Base-by-base conservation (phyloP, 208 protist genomes). In the Leishmania braziliensis region DNA sequence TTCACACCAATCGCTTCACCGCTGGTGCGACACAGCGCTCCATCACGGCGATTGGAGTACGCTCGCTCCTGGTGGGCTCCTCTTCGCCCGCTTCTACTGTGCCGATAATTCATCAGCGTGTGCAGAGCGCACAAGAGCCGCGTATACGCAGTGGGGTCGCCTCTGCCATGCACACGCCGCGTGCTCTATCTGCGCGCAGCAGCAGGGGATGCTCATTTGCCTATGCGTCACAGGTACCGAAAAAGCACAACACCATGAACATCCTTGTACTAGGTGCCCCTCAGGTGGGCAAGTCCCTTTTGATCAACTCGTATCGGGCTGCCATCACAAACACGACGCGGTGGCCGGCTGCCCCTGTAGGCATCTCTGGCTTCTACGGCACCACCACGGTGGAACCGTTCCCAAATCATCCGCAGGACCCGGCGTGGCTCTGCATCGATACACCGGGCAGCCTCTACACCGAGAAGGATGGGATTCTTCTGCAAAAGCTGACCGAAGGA, bases 351-450 rank as follows among this genome's bases (percentile, higher is more conserved):
- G 94, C 94, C 8, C 89, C 92, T 1, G 92, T 95, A 12, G 94
- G 94, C 16, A 88, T 93, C 58, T 94, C 91, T 79, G 94, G 94
- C 18, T 93, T 90, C 84, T 92, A 91, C 81, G 94, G 94, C 36
- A 97, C 94, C 3, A 93, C 89, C 16, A 89, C 86, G 0, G 86
- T 95, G 43, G 91, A 93, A 58, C 91, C 92, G 36, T 95, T 92
- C 60, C 92, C 92, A 14, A 90, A 97, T 79, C 81, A 92, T 72
- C 84, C 88, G 29, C 87, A 79, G 16, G 80, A 89, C 71, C 92
- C 94, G 51, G 88, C 89, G 60, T 95, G 90, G 90, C 79, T 97
- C 20, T 95, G 83, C 80, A 93, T 97, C 33, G 94, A 97, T 79
- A 97, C 94, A 10, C 94, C 94, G 2, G 94, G 94, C 26, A 86